A percentile compares a stretch with the other conserved stretches of the same genome.
Conservation (phyloP, 1,284 basidiomycete species). For the Cutaneotrichosporon sp. region DNA sequence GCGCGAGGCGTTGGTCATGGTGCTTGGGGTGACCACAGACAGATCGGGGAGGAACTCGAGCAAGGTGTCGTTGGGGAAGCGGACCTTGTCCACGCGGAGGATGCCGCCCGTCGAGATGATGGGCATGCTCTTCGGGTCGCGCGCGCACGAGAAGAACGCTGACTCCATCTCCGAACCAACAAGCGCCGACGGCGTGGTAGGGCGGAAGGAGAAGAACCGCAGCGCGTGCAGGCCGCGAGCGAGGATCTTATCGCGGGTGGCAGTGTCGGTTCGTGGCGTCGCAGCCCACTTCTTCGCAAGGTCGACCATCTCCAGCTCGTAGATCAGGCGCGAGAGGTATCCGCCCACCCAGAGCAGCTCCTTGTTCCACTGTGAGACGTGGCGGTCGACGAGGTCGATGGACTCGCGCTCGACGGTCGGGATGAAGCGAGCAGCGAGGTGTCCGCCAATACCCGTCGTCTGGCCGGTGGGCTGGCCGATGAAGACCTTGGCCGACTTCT, state of each 20-base stretch:
- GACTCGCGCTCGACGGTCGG: constrained; percentile 97
- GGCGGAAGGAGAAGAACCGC: constrained; percentile 83
- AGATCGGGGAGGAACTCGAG: constrained; percentile 76
- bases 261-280: constrained; percentile 54
- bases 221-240: constrained; percentile 76
- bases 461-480: constrained; percentile 65
- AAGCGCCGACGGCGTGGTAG: constrained; percentile 81
- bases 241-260: constrained; percentile 62
- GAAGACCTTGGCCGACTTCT: constrained; percentile 41
- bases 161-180: constrained; percentile 78
- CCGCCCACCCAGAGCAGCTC: constrained; percentile 84
- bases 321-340: constrained; percentile 72
- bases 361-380: constrained; percentile 63
- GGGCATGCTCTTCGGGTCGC: constrained; percentile 59
- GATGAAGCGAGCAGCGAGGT: constrained; percentile 89
- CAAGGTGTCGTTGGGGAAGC: constrained; percentile 75
- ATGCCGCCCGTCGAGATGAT: constrained; percentile 82
- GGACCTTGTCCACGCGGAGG: constrained; percentile 67
- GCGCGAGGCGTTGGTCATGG: constrained; percentile 64
- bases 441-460: constrained; percentile 90
- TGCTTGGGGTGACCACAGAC: constrained; percentile 69
- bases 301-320: constrained; percentile 74
- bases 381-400: constrained; percentile 74
- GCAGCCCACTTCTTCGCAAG: constrained; percentile 52
- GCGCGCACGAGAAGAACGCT: constrained; percentile 74